Conservation (phyloP, 2,329 filamentous ascomycete species). For the Hypoxylon sp. region DNA sequence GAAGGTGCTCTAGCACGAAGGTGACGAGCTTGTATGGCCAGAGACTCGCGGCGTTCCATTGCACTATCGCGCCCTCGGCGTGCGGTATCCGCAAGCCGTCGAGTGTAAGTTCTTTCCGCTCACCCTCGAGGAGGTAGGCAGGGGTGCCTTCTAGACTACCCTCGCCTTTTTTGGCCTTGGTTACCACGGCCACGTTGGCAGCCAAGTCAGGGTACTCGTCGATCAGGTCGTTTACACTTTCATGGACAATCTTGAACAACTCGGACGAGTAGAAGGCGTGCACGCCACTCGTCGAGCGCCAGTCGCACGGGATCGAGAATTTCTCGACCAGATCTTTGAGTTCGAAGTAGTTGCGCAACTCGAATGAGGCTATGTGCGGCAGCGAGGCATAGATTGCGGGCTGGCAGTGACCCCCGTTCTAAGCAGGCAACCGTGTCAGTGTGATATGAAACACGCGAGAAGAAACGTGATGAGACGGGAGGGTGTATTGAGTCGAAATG, state of each 20-base stretch:
- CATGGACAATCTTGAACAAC: constrained; percentile 67
- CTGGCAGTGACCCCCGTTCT: constrained; percentile 83
- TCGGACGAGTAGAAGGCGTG: constrained; percentile 73
- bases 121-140: constrained; percentile 45
- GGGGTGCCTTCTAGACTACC: constrained; percentile 34
- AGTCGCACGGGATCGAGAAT: constrained; percentile 78
- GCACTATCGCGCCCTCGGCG: constrained; percentile 75
- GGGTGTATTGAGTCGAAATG: not conserved
- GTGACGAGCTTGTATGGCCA: constrained; percentile 90
- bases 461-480: constrained; percentile 14
- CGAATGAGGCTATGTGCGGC: constrained; percentile 77
- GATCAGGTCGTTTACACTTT: constrained; percentile 66
- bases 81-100: constrained; percentile 67
- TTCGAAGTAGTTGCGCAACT: constrained; percentile 76
- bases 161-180: constrained; percentile 49
- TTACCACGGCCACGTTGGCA: constrained; percentile 61
- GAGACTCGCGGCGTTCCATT: constrained; percentile 75
- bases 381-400: constrained; percentile 73
- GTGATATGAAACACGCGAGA: not conserved
- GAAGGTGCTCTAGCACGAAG: constrained; percentile 75
- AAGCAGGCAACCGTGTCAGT: constrained; percentile 27
- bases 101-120: constrained; percentile 58
- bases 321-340: constrained; percentile 70
- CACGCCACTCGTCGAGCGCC: constrained; percentile 73
- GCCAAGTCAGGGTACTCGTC: constrained; percentile 71